phyloP scores from a whole-genome alignment of 2,329 filamentous ascomycete genomes.

The Cryphonectria nitschkei region DNA sequence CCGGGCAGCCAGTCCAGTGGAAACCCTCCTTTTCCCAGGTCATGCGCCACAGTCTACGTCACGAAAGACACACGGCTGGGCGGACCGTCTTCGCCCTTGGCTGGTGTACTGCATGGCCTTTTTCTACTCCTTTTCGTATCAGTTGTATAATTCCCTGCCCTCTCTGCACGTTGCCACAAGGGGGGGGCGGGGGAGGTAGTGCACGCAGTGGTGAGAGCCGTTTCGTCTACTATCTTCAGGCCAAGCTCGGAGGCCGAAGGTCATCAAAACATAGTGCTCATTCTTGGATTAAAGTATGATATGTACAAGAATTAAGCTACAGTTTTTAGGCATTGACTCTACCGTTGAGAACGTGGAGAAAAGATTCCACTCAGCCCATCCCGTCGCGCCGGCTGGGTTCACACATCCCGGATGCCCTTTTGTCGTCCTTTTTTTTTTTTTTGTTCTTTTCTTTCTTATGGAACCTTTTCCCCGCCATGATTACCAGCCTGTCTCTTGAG shows the following conservation, averaged over 20 bases:
- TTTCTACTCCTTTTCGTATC: not conserved
- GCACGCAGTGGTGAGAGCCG: not conserved
- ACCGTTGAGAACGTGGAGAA: slow-evolving; percentile 2
- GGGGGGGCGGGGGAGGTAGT: too few species aligned
- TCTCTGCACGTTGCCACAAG: too few species aligned
- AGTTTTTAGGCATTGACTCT: slow-evolving; percentile 1
- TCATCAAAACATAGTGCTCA: not conserved
- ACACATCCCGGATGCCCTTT: slow-evolving; percentile 4
- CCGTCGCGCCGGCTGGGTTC: slow-evolving; percentile 6
- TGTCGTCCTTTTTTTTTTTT: not conserved
- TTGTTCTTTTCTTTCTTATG: not conserved
- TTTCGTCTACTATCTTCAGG: not conserved
- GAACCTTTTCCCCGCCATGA: not conserved
- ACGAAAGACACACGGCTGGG: slow-evolving; percentile 6
- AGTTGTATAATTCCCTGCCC: not conserved
- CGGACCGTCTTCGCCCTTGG: slow-evolving; percentile 13
- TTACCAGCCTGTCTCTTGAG: not conserved
- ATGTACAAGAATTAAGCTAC: slow-evolving; percentile 21
- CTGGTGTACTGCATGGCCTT: not conserved
- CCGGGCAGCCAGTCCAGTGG: slow-evolving; percentile 2
- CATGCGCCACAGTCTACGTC: not conserved
- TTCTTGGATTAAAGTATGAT: slow-evolving; percentile 17
- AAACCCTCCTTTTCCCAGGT: not conserved
- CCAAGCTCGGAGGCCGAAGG: not conserved
- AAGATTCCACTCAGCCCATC: not conserved